Base-by-base conservation (phyloP, 352 stramenopile genomes). In the Phytophthora capsici region DNA sequence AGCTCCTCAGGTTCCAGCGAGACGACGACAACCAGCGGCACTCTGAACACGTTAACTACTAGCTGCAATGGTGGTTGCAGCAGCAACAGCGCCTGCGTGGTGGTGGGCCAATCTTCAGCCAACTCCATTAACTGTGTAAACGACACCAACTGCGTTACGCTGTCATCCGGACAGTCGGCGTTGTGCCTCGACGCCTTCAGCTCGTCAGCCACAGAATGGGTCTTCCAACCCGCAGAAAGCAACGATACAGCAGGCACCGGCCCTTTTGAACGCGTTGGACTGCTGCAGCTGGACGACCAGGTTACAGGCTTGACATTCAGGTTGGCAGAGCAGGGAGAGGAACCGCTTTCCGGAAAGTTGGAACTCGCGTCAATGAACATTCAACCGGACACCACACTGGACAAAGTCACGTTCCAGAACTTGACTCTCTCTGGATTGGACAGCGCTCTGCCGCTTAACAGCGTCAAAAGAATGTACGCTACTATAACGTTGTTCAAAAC, bases 51-150 rank as follows among this genome's bases (percentile, higher is more conserved):
- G 47, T 67, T 93, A 40, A 91, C 82, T 34, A 93, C 84, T 44
- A 90, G 80, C 57, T 93, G 84, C 66, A 90, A 86, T 51, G 84
- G 84, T 46, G 82, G 72, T 38, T 93, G 84, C 57, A 78, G 75
- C 63, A 67, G 57, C 43, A 82, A 82, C 68, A 63, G 74, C n/a
- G 76, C 80, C 8, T 93, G 84, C 50, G 80, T 91, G 17, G 63
- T 93, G 28, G 71, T 93, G 23, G 84, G 84, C 2, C 68, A 84
- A 55, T 84, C 82, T 20, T 83, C 78, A 22, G 54, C 64, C 16
- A 87, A 84, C 53, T 49, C 57, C 40, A 90, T 93, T 71, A 77
- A 91, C 71, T 93, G 84, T 50, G 79, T 91, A 41, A 91, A 88
- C 70, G 77, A 93, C 62, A 84, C 73, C 52, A 79, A 75, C 46